Percentiles rank a stretch among this genome's conserved stretches.
Evolutionary conservation across 2,329 filamentous ascomycete genomes (phyloP).

Genomic region (Trichophyton verrucosum): DNA sequence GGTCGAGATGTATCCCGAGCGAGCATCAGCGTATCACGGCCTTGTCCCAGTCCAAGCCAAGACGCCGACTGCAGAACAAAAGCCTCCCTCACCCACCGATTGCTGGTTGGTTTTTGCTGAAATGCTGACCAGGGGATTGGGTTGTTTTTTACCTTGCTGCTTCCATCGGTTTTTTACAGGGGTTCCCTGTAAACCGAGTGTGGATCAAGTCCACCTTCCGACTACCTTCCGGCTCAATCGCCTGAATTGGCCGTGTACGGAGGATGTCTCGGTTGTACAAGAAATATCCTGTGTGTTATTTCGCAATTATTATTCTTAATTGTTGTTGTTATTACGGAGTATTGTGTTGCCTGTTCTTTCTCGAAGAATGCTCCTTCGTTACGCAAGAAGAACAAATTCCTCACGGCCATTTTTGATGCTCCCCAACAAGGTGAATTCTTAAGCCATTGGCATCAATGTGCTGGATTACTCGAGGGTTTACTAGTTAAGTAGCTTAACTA

Average conservation of each 20-base stretch:
- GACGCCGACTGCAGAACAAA: conserved; percentile 1
- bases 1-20: background rate
- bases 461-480: background rate
- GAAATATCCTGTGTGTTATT: background rate
- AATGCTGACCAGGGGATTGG: background rate
- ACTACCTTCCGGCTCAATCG: conserved; percentile 4
- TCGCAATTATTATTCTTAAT: background rate
- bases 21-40: background rate
- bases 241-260: background rate
- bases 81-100: background rate
- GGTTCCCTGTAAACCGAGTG: background rate
- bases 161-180: background rate
- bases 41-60: background rate
- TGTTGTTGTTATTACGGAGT: background rate
- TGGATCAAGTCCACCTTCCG: conserved; percentile 4
- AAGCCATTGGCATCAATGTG: background rate
- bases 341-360: background rate
- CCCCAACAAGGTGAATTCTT: no score
- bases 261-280: background rate
- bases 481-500: no score
- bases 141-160: background rate
- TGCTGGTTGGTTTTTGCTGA: background rate
- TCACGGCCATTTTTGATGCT: background rate
- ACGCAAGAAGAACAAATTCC: background rate
- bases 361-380: background rate